phyloP scores from a whole-genome alignment of 2,329 filamentous ascomycete genomes.

The Shiraia sp. region DNA sequence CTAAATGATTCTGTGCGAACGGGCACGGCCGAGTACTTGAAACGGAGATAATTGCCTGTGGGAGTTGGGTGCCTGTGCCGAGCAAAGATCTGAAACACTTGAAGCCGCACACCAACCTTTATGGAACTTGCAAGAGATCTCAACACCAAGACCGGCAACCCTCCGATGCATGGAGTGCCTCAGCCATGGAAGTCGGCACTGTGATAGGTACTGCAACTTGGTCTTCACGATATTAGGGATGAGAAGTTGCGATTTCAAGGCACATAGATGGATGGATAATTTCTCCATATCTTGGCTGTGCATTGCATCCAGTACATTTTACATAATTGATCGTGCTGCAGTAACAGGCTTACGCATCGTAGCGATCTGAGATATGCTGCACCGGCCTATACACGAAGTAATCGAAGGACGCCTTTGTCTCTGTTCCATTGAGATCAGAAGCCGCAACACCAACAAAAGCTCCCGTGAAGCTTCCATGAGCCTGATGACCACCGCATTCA shows the following conservation, averaged over 20 bases:
- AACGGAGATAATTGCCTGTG: background rate
- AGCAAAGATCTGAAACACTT: slow-evolving; percentile 8
- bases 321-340: no score
- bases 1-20: no score
- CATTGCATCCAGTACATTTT: no score
- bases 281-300: no score
- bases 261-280: no score
- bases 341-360: slow-evolving; percentile 19
- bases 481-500: slow-evolving; percentile 65
- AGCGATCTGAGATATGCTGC: slow-evolving; percentile 35
- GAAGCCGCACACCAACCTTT: slow-evolving; percentile 2
- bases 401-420: slow-evolving; percentile 33
- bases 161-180: background rate
- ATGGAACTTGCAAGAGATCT: no score
- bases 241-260: no score
- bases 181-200: background rate
- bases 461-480: slow-evolving; percentile 66
- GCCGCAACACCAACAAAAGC: slow-evolving; percentile 48
- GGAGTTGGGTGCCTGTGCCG: background rate
- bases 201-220: no score
- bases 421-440: slow-evolving; percentile 38
- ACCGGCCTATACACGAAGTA: slow-evolving; percentile 39
- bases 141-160: background rate
- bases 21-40: no score
- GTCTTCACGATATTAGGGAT: no score